Base-by-base conservation (phyloP, 768 basidiomycete genomes). In the Butyriboletus loyo region DNA sequence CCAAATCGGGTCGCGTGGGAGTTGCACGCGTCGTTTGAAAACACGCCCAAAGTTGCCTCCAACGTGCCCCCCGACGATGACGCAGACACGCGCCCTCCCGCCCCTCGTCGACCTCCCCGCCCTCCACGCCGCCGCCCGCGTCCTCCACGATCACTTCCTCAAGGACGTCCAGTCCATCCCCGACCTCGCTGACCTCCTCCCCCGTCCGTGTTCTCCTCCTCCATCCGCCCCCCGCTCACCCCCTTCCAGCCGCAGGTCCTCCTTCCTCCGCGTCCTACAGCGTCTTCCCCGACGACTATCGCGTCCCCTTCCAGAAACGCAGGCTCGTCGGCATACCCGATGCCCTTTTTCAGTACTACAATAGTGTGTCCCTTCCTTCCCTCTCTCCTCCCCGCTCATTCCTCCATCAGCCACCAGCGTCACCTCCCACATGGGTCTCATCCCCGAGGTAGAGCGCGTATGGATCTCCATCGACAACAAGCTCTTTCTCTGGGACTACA, bases 401-500 rank as follows among this genome's bases (percentile, higher is more conserved):
- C 39, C 51, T 55, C 55, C 54, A 37, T 27, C 64, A 91, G 89
- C 77, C 50, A 78, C 82, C 32, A 85, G 75, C 62, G 81, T 87
- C 49, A 82, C 82, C 24, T 84, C 89, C 17, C 86, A 89, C 63
- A 88, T 97, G 87, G 95, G 95, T 10, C 72, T 99, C 48, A 81
- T 98, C 66, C 86, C 93, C 24, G 90, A 95, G 61, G 90, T 98
- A 55, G 92, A 96, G 60, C 82, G 93, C 41, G 94, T 89, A 0
- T 99, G 94, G 93, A 88, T 98, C 57, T 88, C 92, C 10, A 88
- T 96, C 52, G 93, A 98, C 72, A 86, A 94, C 69, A 91, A 92
- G 61, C 76, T 99, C 31, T 91, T 97, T 63, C 75, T 99, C 22
- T 98, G 97, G 97, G 93, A 99, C 70, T 99, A 97, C 67, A 74